Conservation (phyloP, 2,329 filamentous ascomycete genomes). For the Stachybotrys echinatus region DNA sequence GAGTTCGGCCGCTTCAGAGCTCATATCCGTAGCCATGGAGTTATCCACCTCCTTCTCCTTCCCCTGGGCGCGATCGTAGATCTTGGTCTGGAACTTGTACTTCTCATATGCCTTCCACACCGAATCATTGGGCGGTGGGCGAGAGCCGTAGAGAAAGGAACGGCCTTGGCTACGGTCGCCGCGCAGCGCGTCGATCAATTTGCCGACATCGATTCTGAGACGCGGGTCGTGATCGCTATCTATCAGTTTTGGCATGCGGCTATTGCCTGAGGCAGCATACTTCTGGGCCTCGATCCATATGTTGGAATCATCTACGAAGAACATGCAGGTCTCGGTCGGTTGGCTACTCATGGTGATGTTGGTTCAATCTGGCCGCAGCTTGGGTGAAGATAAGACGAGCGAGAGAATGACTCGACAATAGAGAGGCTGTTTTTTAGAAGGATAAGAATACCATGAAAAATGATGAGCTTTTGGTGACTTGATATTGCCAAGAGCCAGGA, state of each 20-base stretch:
- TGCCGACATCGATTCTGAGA: conserved; percentile 12
- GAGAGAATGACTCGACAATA: too few species aligned
- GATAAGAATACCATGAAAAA: too few species aligned
- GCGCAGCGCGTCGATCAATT: conserved; percentile 10
- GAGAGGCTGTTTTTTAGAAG: too few species aligned
- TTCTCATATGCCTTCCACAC: conserved; percentile 13
- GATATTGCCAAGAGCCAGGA: too few species aligned
- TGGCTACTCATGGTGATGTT: conserved; percentile 2
- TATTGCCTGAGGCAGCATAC: conserved; percentile 8
- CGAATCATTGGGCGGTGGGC: conserved; percentile 16
- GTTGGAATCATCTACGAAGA: conserved; percentile 18
- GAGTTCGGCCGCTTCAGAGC: conserved; percentile 8
- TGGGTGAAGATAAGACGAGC: too few species aligned
- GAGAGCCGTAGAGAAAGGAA: conserved; percentile 17
- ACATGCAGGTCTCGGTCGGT: conserved; percentile 10
- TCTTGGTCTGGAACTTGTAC: conserved; percentile 10
- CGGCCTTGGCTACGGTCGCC: conserved; percentile 7
- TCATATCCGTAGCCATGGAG: conserved; percentile 15
- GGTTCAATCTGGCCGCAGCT: too few species aligned
- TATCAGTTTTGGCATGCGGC: conserved; percentile 13
- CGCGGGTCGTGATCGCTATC: conserved; percentile 15
- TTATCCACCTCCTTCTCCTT: conserved; percentile 21
- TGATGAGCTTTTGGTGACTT: too few species aligned
- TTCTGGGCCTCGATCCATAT: conserved; percentile 18
- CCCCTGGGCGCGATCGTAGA: conserved; percentile 10